A percentile compares a stretch with the other conserved stretches of the same genome.
phyloP scores from a whole-genome alignment of 345 rosid species.

The Zanthoxylum bungeanum region DNA sequence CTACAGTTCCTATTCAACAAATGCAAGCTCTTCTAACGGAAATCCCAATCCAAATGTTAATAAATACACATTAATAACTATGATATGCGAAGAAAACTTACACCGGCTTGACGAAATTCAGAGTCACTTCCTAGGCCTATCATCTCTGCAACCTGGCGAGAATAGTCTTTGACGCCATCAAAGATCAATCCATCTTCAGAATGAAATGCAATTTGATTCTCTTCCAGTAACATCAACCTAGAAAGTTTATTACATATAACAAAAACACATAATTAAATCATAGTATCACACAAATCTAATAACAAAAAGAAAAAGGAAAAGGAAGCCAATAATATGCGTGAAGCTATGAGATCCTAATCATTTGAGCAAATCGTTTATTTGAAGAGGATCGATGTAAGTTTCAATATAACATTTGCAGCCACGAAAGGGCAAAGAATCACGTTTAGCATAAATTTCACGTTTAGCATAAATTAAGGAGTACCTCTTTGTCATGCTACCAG shows the following conservation, averaged over 20 bases:
- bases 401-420: constrained; percentile 5
- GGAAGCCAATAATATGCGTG: not conserved
- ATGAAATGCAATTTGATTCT: constrained; percentile 96
- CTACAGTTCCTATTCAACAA: not conserved
- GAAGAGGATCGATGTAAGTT: not conserved
- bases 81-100: constrained; percentile 40
- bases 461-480: constrained; percentile 19
- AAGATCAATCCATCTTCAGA: constrained; percentile 84
- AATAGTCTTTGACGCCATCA: constrained; percentile 94
- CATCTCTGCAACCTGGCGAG: constrained; percentile 97
- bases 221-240: constrained; percentile 96
- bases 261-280: not conserved
- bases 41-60: not conserved
- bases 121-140: constrained; percentile 88
- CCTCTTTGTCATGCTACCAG: constrained; percentile 98
- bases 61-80: constrained; percentile 11
- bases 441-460: no score
- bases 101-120: constrained; percentile 91
- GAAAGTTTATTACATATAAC: not conserved
- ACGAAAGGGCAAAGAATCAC: constrained; percentile 19
- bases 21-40: not conserved
- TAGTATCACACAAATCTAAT: not conserved
- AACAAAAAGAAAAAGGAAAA: not conserved
- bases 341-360: not conserved
- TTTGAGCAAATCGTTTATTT: not conserved